A percentile compares a stretch with the other conserved stretches of the same genome.
These are phyloP conservation scores for Penicillium sp. DNA, from an alignment of 2,329 filamentous ascomycete species.

Conservation along the genomic window DNA sequence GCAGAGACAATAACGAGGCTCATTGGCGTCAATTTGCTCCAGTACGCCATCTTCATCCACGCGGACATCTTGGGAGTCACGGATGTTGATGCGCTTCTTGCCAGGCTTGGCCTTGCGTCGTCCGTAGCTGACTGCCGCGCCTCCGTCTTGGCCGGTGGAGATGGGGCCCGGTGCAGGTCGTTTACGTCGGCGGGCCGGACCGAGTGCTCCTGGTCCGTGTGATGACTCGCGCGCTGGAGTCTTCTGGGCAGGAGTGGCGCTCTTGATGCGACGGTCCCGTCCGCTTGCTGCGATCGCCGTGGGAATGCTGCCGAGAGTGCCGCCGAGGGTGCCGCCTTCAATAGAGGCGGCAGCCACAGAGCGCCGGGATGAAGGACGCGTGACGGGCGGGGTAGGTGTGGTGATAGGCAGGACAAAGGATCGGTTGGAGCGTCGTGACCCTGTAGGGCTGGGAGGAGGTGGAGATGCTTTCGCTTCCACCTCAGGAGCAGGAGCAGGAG, in stretches of 20 bases:
- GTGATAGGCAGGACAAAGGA: slow-evolving; percentile 16
- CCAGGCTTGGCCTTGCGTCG: slow-evolving; percentile 58
- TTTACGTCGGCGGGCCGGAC: slow-evolving; percentile 53
- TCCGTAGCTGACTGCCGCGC: slow-evolving; percentile 63
- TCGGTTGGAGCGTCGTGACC: slow-evolving; percentile 25
- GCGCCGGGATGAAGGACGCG: slow-evolving; percentile 37
- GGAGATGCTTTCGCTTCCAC: slow-evolving; percentile 25
- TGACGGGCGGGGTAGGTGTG: slow-evolving; percentile 37
- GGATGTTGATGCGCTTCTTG: slow-evolving; percentile 40
- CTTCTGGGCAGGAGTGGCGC: slow-evolving; percentile 42
- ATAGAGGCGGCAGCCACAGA: slow-evolving; percentile 30
- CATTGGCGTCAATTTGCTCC: slow-evolving; percentile 60
- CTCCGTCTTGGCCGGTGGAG: slow-evolving; percentile 59
- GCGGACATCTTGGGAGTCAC: slow-evolving; percentile 47
- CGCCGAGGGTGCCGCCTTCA: slow-evolving; percentile 26
- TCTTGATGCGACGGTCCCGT: slow-evolving; percentile 45
- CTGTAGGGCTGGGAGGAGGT: slow-evolving; percentile 25
- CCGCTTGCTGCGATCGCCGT: slow-evolving; percentile 19
- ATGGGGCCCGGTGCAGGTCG: slow-evolving; percentile 63
- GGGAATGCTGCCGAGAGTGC: slow-evolving; percentile 8
- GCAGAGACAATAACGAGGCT: slow-evolving; percentile 66
- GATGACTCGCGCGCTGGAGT: slow-evolving; percentile 45
- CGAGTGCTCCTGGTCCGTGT: slow-evolving; percentile 37
- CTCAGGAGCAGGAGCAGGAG: background rate
- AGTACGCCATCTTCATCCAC: slow-evolving; percentile 52